Evolutionary conservation across 331 rosid species (phyloP).

Genomic region (Quercus phellos): DNA sequence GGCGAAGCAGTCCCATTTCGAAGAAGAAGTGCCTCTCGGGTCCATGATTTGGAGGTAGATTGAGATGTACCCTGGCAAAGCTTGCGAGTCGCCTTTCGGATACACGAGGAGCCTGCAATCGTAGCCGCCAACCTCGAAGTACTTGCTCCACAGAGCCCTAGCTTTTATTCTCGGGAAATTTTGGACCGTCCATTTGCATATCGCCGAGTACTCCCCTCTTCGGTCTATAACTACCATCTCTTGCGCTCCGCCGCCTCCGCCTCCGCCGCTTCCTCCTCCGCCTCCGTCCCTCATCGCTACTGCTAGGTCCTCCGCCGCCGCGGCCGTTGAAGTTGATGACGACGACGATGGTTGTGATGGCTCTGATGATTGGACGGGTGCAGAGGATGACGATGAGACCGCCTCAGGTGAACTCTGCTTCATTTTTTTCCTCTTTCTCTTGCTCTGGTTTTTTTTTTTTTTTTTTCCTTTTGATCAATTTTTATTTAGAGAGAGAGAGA

Average conservation of each 20-base stretch:
- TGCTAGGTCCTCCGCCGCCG: constrained; percentile 75
- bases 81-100: constrained; percentile 97
- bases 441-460: neutral
- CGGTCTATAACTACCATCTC: constrained; percentile 81
- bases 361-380: constrained; percentile 40
- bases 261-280: constrained; percentile 79
- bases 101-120: constrained; percentile 89
- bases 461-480: neutral
- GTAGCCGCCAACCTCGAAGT: constrained; percentile 99
- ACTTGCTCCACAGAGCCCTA: constrained; percentile 97
- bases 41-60: constrained; percentile 98
- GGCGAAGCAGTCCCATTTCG: constrained; percentile 99
- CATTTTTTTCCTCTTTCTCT: constrained; percentile 40
- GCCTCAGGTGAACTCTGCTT: constrained; percentile 84
- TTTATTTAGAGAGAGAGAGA: constrained; percentile 21
- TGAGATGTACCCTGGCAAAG: constrained; percentile 90
- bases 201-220: constrained; percentile 75
- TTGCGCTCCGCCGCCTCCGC: constrained; percentile 79
- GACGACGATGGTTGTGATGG: constrained; percentile 56
- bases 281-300: constrained; percentile 69
- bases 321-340: constrained; percentile 28
- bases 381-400: constrained; percentile 54
- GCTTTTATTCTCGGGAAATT: constrained; percentile 88
- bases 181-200: constrained; percentile 93
- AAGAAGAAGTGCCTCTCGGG: constrained; percentile 92